phyloP scores from a whole-genome alignment of 768 basidiomycete genomes.

The Suillus clintonianus region DNA sequence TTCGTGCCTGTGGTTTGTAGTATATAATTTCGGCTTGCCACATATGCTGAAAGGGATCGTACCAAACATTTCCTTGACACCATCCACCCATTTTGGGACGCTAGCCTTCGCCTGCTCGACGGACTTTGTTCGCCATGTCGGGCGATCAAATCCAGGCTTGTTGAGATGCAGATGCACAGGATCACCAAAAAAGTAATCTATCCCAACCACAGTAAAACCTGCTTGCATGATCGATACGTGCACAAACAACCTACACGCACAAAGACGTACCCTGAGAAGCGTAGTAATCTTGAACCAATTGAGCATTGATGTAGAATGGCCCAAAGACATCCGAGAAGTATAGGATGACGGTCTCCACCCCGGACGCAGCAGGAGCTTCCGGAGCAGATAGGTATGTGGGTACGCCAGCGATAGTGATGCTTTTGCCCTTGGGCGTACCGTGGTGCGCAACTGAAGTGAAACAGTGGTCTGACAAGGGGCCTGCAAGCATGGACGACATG shows the following conservation, averaged over 20 bases:
- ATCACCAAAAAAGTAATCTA: constrained; percentile 68
- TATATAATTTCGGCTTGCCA: not conserved
- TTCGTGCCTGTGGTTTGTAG: constrained; percentile 19
- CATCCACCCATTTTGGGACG: constrained; percentile 54
- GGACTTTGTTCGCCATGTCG: constrained; percentile 43
- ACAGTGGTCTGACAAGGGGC: constrained; percentile 53
- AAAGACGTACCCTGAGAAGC: constrained; percentile 51
- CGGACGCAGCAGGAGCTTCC: constrained; percentile 10
- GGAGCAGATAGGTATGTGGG: constrained; percentile 59
- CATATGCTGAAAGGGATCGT: constrained; percentile 13
- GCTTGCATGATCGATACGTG: not conserved
- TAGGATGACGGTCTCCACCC: constrained; percentile 49
- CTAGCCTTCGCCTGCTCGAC: constrained; percentile 38
- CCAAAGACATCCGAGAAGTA: constrained; percentile 64
- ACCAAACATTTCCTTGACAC: constrained; percentile 53
- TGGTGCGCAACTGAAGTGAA: constrained; percentile 52
- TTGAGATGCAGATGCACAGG: constrained; percentile 42
- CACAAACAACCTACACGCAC: not conserved
- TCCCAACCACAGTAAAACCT: constrained; percentile 62
- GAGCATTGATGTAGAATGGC: constrained; percentile 57
- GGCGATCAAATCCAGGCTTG: constrained; percentile 38
- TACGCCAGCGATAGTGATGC: constrained; percentile 37
- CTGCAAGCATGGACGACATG: constrained; percentile 21
- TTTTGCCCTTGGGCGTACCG: constrained; percentile 48
- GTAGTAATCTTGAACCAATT: constrained; percentile 65